Evolutionary conservation across 805 yeast species (phyloP), one percentile per base, ranked within the genome.

Genomic region (Wickerhamiella australiensis): DNA sequence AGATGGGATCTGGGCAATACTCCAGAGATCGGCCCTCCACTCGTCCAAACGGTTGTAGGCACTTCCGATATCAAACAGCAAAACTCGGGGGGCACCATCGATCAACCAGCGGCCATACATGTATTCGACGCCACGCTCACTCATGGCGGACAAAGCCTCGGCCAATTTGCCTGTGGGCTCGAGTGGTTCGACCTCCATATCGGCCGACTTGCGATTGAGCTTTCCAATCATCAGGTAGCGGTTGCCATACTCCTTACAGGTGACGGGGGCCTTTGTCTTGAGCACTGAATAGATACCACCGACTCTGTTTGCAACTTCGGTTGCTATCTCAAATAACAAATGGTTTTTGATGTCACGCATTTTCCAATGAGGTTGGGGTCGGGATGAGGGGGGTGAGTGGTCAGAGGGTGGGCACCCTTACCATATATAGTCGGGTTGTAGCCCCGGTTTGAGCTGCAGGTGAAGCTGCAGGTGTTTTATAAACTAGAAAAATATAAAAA

Each of bases 211-310:
- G 58, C 76, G 73, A 68, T 85, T 82, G 57, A 85, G 72, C 0
- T 96, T 95, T 3, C 98, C 98, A 50, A 92, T 72, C 46, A 87
- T 71, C 21, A 85, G 79, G 68, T 90, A 90, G 50, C 95, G 74
- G 58, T 82, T 85, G 55, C 84, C 77, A 67, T 87, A 92, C 66
- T 90, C 96, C 37, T 94, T 87, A 47, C 84, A 90, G 7, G 98
- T 90, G 53, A 88, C 87, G 7, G 96, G 96, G 6, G 96, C 96
- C 67, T 90, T 90, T 9, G 96, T 85, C 65, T 92, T 92, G 61
- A 90, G 75, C 47, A 90, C 98, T 5, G 97, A 88, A 70, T 90
- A 90, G 65, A 90, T 90, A 33, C 98, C 98, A 46, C 98, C 98
- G 20, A 90, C 97, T 60, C 94, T 75, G 71, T 92, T 88, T 60